Conservation (phyloP, 345 rosid species). For the Luvunga scandens region DNA sequence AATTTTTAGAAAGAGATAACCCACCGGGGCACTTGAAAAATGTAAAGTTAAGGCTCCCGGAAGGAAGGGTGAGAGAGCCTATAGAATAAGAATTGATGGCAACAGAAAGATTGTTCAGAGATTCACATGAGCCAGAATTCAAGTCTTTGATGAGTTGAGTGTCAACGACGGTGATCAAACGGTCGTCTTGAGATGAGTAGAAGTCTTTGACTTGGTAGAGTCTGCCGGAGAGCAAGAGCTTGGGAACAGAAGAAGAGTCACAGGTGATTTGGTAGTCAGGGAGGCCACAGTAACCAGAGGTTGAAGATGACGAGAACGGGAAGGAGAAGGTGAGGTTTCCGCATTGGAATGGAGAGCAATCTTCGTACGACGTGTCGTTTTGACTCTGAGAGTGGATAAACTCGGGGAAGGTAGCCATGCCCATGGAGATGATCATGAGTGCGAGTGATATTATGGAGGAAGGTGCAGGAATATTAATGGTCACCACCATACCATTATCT, state of each 20-base stretch:
- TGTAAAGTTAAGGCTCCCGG: conserved; percentile 8
- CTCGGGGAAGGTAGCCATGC: background rate
- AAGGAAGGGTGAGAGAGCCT: conserved; percentile 21
- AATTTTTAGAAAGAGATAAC: background rate
- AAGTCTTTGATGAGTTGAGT: conserved; percentile 20
- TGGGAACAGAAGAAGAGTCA: conserved; percentile 7
- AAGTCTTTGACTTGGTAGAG: conserved; percentile 16
- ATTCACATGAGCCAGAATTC: conserved; percentile 15
- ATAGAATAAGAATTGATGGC: background rate
- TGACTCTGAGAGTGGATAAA: conserved; percentile 2
- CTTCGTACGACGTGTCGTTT: conserved; percentile 3
- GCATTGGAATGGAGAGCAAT: conserved; percentile 29
- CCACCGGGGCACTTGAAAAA: conserved; percentile 19
- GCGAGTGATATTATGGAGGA: background rate
- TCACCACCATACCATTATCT: too few relatives aligned
- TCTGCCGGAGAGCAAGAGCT: conserved; percentile 15
- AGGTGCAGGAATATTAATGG: background rate
- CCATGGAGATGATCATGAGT: background rate
- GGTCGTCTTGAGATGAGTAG: background rate
- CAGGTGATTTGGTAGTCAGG: conserved; percentile 33
- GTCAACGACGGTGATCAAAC: conserved; percentile 21
- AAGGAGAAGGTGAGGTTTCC: conserved; percentile 34
- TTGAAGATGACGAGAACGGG: conserved; percentile 28
- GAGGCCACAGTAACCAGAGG: conserved; percentile 33
- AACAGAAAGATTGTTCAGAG: conserved; percentile 21